Base-by-base conservation (phyloP, 371 early-diverging fungal species). In the Entomophthora muscae region DNA sequence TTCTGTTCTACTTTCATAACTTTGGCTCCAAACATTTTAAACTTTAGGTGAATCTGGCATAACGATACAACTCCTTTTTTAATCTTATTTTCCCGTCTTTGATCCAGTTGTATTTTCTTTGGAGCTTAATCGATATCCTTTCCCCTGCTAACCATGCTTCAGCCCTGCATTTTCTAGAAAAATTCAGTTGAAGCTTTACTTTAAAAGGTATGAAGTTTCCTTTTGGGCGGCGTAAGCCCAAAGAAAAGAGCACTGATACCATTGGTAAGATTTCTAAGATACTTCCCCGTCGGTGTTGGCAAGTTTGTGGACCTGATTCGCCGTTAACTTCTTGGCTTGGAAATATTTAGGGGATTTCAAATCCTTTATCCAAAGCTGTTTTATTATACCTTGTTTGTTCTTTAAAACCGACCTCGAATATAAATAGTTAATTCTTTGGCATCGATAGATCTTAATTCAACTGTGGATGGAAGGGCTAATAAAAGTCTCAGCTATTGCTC, bases 151-250 rank as follows among this genome's bases (percentile, higher is more conserved):
- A n/a, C n/a, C n/a, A n/a, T n/a, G n/a, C n/a, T n/a, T n/a, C n/a
- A n/a, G n/a, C n/a, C n/a, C n/a, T n/a, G n/a, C n/a, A n/a, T n/a
- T n/a, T n/a, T n/a, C n/a, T n/a, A n/a, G n/a, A n/a, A n/a, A n/a
- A n/a, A n/a, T n/a, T n/a, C n/a, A n/a, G n/a, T n/a, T n/a, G n/a
- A n/a, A n/a, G n/a, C n/a, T n/a, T n/a, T n/a, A n/a, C n/a, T n/a
- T n/a, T n/a, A n/a, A n/a, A n/a, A n/a, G n/a, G n/a, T n/a, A 57
- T 57, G 58, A 57, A 57, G 58, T 57, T 57, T 31, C 26, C n/a
- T 13, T 57, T 57, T 31, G 58, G 58, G 26, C 58, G 58, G 26
- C 26, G 31, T 29, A 57, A 57, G 31, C 58, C 58, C 3, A 57
- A 57, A 29, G 30, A 27, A 3, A 57, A 57, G 58, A 31, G 7